A percentile compares a stretch with the other conserved stretches of the same genome.
Evolutionary conservation across 2,329 filamentous ascomycete species (phyloP).

Genomic region (Sarocladium brachiariae): DNA sequence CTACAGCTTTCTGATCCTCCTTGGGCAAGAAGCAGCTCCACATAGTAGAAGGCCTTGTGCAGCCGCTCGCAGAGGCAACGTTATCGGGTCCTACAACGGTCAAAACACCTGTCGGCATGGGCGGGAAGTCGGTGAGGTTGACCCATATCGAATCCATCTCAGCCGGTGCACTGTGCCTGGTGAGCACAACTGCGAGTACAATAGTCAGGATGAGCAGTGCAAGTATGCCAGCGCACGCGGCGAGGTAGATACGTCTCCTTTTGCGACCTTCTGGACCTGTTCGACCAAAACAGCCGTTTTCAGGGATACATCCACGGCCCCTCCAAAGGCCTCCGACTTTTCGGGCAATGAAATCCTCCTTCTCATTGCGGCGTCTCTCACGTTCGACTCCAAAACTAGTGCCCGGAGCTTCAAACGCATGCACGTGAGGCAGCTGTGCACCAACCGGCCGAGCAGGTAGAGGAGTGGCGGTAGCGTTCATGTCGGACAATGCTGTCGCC

Average conservation of each 20-base stretch:
- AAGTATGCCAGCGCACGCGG: constrained; percentile 43
- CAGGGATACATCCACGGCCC: constrained; percentile 56
- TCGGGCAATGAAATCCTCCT: constrained; percentile 55
- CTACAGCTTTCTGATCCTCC: constrained; percentile 59
- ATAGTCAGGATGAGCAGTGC: constrained; percentile 50
- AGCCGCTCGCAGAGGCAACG: constrained; percentile 56
- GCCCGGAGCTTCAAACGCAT: constrained; percentile 33
- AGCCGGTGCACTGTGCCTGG: constrained; percentile 17
- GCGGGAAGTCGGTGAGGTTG: constrained; percentile 79
- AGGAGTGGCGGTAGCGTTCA: constrained; percentile 29
- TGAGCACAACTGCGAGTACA: constrained; percentile 51
- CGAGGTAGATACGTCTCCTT: constrained; percentile 53
- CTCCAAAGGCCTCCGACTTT: constrained; percentile 57
- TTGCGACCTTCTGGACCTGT: constrained; percentile 57
- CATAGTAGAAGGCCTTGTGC: constrained; percentile 63
- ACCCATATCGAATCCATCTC: constrained; percentile 56
- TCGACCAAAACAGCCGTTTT: constrained; percentile 59
- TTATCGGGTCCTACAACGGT: constrained; percentile 71
- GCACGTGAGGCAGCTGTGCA: constrained; percentile 38
- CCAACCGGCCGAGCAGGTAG: constrained; percentile 38
- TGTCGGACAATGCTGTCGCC: constrained; percentile 52
- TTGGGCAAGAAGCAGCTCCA: constrained; percentile 87
- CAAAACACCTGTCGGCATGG: constrained; percentile 76
- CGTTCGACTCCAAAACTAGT: constrained; percentile 40
- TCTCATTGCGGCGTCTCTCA: constrained; percentile 51